Base-by-base conservation (phyloP, 768 basidiomycete genomes). In the Leccinum variicolor region DNA sequence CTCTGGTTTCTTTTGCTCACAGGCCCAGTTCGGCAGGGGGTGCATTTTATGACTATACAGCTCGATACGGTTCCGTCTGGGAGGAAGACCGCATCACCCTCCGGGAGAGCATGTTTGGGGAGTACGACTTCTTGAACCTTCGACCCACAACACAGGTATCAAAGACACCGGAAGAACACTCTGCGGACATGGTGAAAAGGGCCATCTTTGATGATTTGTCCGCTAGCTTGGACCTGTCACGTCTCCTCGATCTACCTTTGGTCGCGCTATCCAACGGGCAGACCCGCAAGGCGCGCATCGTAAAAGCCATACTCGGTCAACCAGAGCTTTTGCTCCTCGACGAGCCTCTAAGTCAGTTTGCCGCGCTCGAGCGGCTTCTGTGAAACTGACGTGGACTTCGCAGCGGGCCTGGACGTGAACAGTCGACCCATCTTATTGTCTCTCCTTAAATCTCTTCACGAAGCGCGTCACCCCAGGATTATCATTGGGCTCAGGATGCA, bases 241-340 rank as follows among this genome's bases (percentile, higher is more conserved):
- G 76, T 5, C 73, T 95, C 25, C 75, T 98, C n/a, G 87, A 94
- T 66, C 66, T 96, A 6, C 96, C 96, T 0, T 69, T 91, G 4
- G 79, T 98, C 8, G 91, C 91, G 0, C 70, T 98, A 52, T 92
- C 89, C 60, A 96, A 95, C 65, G 96, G 96, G 0, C 95, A 99
- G 76, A 98, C 88, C 29, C 76, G 95, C 39, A 76, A 92, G 17
- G 94, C 94, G 6, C 77, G 94, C 47, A 90, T 99, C 49, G 78
- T 90, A 9, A 84, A 86, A 61, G 90, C 90, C 0, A 71, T 98
- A 9, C 68, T 98, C 31, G 75, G 72, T 17, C 78, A 81, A 47
- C 92, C 94, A 0, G 81, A 86, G 59, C 68, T 98, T 19, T 68
- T 98, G 23, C 72, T 98, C 7, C 77, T 98, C n/a, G 94, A 97